Evolutionary conservation across 2,329 filamentous ascomycete genomes (phyloP), one percentile per base, ranked within the genome.

Genomic region (Sporothrix variecibatus): DNA sequence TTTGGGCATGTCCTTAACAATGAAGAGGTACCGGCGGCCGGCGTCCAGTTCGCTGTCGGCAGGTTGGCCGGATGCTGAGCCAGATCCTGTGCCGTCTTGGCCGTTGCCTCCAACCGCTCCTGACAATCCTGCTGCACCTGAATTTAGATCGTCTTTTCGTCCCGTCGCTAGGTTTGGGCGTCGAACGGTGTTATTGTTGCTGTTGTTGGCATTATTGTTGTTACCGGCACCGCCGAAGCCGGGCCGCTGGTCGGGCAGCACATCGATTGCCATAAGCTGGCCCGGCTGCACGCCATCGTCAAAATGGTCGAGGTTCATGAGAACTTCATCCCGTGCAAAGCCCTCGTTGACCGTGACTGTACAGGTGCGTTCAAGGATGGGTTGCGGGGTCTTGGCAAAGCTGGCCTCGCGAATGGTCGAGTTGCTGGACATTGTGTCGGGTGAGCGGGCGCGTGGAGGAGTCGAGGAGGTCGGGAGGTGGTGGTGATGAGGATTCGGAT

Each of bases 261-360:
- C 86, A 28, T 91, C 85, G 73, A 97, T 91, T 78, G 94, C 92
- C 82, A 96, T 90, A 73, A 97, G 84, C 76, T 89, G 88, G 34
- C 92, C 93, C 0, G 89, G 85, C 73, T 87, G 87, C 76, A 94
- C 86, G 64, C 88, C 87, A 62, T 87, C 85, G 72, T 89, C 88
- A 75, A 95, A 89, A 20, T 91, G 86, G 73, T 93, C 90, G 74
- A 92, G 86, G 80, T 95, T 96, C 79, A 97, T 87, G 28, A 96
- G 86, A 62, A 96, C 91, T 78, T 95, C 93, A 78, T 97, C 93
- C 74, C 88, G 88, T 9, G 92, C 91, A 78, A 94, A 92, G 58
- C 88, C 90, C 77, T 97, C 93, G 80, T 95, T 93, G 77, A 90
- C 86, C 9, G 86, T 86, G 72, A 90, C 85, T 60, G 83, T 86